A percentile compares a stretch with the other conserved stretches of the same genome.
Conservation (phyloP, 306 rosid genomes). For the Rosa persica region DNA sequence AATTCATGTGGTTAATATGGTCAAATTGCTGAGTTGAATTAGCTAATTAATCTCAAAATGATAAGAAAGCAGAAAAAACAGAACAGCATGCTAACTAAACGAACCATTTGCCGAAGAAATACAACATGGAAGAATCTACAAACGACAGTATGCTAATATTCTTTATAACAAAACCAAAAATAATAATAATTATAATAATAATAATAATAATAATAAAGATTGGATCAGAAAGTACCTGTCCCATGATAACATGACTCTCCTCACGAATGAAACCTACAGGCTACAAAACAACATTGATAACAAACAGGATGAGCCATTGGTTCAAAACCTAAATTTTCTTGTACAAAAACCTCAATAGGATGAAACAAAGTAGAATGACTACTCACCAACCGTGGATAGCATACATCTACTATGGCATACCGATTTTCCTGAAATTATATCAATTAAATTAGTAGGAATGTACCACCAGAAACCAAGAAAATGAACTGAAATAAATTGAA, state of each 20-base stretch:
- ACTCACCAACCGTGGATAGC: conserved; percentile 90
- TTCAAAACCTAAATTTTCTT: neutral
- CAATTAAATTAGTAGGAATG: conserved; percentile 35
- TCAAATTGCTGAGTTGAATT: neutral
- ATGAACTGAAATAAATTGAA: neutral
- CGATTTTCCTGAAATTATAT: conserved; percentile 80
- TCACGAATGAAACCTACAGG: conserved; percentile 90
- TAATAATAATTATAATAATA: no score
- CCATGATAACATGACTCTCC: conserved; percentile 67
- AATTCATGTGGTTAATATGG: neutral
- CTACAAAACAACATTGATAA: conserved; percentile 44
- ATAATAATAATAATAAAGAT: conserved; percentile 6
- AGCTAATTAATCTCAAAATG: neutral
- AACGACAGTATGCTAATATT: neutral
- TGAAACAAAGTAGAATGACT: conserved; percentile 26
- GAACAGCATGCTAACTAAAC: neutral
- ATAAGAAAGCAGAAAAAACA: neutral
- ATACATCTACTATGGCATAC: conserved; percentile 85
- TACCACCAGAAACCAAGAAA: conserved; percentile 17
- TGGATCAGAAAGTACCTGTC: conserved; percentile 63
- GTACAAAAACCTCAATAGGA: conserved; percentile 14
- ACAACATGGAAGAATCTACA: neutral
- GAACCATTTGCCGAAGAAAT: neutral
- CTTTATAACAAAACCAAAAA: neutral
- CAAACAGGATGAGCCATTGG: conserved; percentile 15